Evolutionary conservation across 257 asterid genomes (phyloP).

Genomic region (Petunia axillaris): DNA sequence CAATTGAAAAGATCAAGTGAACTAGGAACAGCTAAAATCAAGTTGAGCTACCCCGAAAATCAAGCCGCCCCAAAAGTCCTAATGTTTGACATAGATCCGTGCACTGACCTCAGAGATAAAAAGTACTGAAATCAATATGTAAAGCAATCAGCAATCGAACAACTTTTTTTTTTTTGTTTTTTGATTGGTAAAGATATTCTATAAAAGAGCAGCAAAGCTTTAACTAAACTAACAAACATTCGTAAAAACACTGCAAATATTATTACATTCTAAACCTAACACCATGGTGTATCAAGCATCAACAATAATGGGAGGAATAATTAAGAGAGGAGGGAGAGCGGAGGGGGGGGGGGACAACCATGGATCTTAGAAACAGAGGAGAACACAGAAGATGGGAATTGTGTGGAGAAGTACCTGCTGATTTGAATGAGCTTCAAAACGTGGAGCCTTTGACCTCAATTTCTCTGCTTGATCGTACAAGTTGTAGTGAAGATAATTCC

Average conservation of each 20-base stretch:
- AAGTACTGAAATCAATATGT: not conserved
- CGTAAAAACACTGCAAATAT: not conserved
- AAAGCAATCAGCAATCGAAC: not conserved
- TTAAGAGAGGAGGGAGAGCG: no score
- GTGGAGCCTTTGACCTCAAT: slow-evolving; percentile 94
- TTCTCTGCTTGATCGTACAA: slow-evolving; percentile 96
- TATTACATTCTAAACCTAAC: not conserved
- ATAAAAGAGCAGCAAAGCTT: no score
- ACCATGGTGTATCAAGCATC: not conserved
- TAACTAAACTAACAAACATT: not conserved
- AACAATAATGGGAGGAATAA: not conserved
- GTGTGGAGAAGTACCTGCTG: slow-evolving; percentile 68
- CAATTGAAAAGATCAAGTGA: not conserved
- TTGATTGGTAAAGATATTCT: no score
- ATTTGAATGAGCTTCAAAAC: slow-evolving; percentile 95
- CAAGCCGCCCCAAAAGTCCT: not conserved
- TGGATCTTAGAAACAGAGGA: slow-evolving; percentile 20
- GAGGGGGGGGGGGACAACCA: not conserved
- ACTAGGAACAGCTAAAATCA: not conserved
- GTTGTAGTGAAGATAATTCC: slow-evolving; percentile 91
- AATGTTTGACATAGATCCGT: not conserved
- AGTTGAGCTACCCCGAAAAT: not conserved
- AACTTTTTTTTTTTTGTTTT: no score
- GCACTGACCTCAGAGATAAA: slow-evolving; percentile 16
- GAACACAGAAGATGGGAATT: not conserved